Evolutionary conservation across 345 rosid species (phyloP).

Genomic region (Firmiana major): DNA sequence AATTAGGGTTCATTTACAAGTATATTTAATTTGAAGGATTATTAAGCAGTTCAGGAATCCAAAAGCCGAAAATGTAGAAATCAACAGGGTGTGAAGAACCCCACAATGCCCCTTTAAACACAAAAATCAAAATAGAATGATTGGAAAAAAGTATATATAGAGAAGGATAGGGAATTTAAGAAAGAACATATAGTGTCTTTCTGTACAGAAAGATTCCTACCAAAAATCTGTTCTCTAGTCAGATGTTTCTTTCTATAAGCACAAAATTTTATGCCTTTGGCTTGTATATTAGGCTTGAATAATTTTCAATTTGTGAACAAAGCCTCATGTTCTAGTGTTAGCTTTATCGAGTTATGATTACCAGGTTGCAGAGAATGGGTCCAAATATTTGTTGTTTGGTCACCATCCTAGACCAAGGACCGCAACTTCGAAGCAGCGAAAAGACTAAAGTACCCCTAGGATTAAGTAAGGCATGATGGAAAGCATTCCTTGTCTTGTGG

Average conservation of each 20-base stretch:
- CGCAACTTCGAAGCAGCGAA: background rate
- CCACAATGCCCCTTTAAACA: slow-evolving; percentile 6
- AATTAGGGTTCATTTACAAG: too few species aligned
- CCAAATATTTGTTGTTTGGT: slow-evolving; percentile 12
- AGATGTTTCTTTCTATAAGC: slow-evolving; percentile 29
- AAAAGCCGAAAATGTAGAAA: slow-evolving; percentile 11
- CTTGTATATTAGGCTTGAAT: background rate
- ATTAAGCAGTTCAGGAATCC: too few species aligned
- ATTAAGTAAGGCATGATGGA: background rate
- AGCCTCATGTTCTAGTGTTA: slow-evolving; percentile 3
- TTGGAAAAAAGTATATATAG: slow-evolving; percentile 14
- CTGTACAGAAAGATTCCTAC: slow-evolving; percentile 23
- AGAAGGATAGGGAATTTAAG: slow-evolving; percentile 11
- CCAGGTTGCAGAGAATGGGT: slow-evolving; percentile 6
- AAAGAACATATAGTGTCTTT: slow-evolving; percentile 12
- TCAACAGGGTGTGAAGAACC: background rate
- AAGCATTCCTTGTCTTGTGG: background rate
- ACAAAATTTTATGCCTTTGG: slow-evolving; percentile 19
- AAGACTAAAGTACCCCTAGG: slow-evolving; percentile 3
- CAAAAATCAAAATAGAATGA: slow-evolving; percentile 22
- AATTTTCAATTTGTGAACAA: background rate
- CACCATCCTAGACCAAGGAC: slow-evolving; percentile 13
- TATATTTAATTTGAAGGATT: too few species aligned
- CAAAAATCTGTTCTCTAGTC: slow-evolving; percentile 27
- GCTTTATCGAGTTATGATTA: slow-evolving; percentile 6